phyloP scores from a whole-genome alignment of 83 land plant genomes.

The Larix sibirica region DNA sequence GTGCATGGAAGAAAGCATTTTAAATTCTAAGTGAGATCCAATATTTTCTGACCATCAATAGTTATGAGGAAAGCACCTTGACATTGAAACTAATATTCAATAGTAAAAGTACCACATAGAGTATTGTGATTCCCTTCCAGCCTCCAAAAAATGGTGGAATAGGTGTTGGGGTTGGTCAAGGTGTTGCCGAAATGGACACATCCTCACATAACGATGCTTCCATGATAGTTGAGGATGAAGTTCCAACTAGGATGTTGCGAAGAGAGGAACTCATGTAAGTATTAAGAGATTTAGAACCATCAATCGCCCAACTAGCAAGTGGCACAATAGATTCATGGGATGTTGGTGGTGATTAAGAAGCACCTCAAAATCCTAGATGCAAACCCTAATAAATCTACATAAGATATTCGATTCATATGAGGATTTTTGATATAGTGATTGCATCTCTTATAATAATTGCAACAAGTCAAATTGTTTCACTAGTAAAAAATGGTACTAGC shows the following conservation, averaged over 20 bases:
- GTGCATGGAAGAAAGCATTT: conserved; percentile 46
- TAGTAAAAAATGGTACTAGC: no score
- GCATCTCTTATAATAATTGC: no score
- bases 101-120: conserved; percentile 15
- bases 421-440: no score
- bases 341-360: no score
- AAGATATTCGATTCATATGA: no score
- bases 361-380: no score
- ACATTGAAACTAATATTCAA: conserved; percentile 26
- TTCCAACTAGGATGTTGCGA: no score
- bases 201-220: neutral
- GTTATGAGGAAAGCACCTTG: conserved; percentile 32
- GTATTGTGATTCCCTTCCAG: conserved; percentile 26
- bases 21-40: conserved; percentile 37
- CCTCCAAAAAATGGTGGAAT: conserved; percentile 73
- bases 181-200: conserved; percentile 43
- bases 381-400: no score
- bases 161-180: conserved; percentile 48
- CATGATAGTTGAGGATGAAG: neutral
- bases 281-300: neutral
- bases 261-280: neutral
- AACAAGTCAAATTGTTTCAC: no score
- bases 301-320: neutral
- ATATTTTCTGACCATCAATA: conserved; percentile 23
- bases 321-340: no score